Percentiles rank a stretch among this genome's conserved stretches.
Evolutionary conservation across 768 basidiomycete species (phyloP).

Genomic region (Postia placenta): DNA sequence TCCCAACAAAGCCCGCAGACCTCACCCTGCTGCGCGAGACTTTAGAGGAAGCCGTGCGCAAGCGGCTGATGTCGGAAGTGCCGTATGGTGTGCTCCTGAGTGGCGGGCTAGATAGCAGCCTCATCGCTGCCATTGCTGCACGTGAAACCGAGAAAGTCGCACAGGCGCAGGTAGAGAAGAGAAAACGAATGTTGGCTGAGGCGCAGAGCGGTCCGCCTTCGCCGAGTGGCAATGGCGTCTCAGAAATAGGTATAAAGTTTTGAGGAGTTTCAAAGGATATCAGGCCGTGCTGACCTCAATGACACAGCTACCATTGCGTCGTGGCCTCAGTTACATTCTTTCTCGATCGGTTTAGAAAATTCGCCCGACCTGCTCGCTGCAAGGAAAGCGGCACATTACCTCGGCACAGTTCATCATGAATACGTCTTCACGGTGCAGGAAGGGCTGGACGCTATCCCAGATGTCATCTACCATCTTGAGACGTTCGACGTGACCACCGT

Average conservation of each 20-base stretch:
- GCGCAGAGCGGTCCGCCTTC: conserved; percentile 51
- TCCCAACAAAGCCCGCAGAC: conserved; percentile 60
- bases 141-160: conserved; percentile 92
- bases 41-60: conserved; percentile 88
- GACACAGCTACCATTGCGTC: conserved; percentile 62
- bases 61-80: conserved; percentile 96
- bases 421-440: conserved; percentile 98
- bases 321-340: conserved; percentile 97
- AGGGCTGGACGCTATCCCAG: conserved; percentile 93
- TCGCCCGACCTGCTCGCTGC: conserved; percentile 95
- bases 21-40: conserved; percentile 67
- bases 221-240: conserved; percentile 26
- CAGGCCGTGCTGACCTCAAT: too few relatives aligned
- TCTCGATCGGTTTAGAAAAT: conserved; percentile 91
- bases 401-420: conserved; percentile 96
- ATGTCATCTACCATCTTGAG: conserved; percentile 97
- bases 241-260: conserved; percentile 61
- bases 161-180: conserved; percentile 67
- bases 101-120: conserved; percentile 91
- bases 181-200: conserved; percentile 54
- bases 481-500: conserved; percentile 99
- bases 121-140: conserved; percentile 93
- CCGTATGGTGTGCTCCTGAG: conserved; percentile 96
- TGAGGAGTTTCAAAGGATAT: too few relatives aligned
- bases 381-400: conserved; percentile 84